A percentile compares a stretch with the other conserved stretches of the same genome.
Conservation (phyloP, 371 early-diverging fungal genomes). For the Rhizomucor pusillus region DNA sequence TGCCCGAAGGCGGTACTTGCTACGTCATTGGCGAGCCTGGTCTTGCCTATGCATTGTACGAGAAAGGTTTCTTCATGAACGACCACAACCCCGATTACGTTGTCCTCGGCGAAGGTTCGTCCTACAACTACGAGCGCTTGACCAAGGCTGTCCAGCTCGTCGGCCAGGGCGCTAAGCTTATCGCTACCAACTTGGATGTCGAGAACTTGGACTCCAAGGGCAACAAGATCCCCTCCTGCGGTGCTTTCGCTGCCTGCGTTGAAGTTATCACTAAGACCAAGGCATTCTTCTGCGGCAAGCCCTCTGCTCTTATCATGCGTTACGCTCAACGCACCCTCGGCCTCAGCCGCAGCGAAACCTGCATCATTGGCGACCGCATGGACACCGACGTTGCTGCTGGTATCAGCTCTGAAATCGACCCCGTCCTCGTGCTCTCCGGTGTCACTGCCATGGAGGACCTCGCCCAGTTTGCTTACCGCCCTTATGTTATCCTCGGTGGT, state of each 20-base stretch:
- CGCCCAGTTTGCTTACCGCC: slow-evolving; percentile 55
- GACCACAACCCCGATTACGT: slow-evolving; percentile 66
- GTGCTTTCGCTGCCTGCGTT: slow-evolving; percentile 61
- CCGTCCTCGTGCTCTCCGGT: slow-evolving; percentile 64
- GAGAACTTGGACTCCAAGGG: slow-evolving; percentile 57
- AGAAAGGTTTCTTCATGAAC: slow-evolving; percentile 67
- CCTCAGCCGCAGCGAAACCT: slow-evolving; percentile 55
- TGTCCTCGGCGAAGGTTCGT: slow-evolving; percentile 61
- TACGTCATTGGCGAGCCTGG: slow-evolving; percentile 70
- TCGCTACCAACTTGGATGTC: slow-evolving; percentile 68
- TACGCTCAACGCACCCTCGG: slow-evolving; percentile 62
- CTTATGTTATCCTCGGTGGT: slow-evolving; percentile 59
- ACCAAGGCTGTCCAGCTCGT: slow-evolving; percentile 65
- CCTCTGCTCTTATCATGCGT: slow-evolving; percentile 65
- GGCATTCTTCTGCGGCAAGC: slow-evolving; percentile 70
- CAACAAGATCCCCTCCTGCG: slow-evolving; percentile 58
- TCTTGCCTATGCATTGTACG: slow-evolving; percentile 64
- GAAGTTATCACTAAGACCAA: slow-evolving; percentile 64
- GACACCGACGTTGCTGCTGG: slow-evolving; percentile 66
- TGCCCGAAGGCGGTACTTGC: slow-evolving; percentile 57
- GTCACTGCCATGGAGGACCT: slow-evolving; percentile 57
- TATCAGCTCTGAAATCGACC: slow-evolving; percentile 60
- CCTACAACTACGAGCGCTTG: slow-evolving; percentile 62
- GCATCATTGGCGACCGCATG: slow-evolving; percentile 73
- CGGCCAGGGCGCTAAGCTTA: slow-evolving; percentile 55